Evolutionary conservation across 176 grass and related monocot species (phyloP), one percentile per base, ranked within the genome.

Genomic region (Raddia distichophylla): DNA sequence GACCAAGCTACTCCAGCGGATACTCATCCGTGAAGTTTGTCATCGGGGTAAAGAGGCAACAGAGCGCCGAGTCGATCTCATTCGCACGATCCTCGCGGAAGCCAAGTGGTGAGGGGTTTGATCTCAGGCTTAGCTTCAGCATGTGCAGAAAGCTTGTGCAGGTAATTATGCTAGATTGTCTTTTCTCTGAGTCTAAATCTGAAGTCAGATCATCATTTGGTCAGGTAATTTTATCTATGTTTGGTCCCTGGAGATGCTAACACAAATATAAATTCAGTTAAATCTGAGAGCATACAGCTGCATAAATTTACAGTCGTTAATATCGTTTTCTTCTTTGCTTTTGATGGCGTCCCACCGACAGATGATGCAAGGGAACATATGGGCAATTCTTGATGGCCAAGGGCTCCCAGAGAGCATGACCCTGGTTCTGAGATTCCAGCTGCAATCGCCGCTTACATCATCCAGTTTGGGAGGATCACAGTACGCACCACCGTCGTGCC

Each of bases 301-400:
- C 14, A 7, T 2, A 32, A 45, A 27, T 44, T 44, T 72, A 43
- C 47, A 64, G 2, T 73, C 4, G 49, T 50, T 58, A 56, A 80
- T 73, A 15, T 27, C 65, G 8, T 0, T 51, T 0, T 50, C 43
- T 42, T 34, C 5, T 40, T 8, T 22, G 68, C 13, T 84, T 62
- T 60, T 22, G 3, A 34, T 86, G 16, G 22, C 45, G 27, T 27
- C 27, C 27, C 27, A 51, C 68, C 2, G 17, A 71, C 84, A 99
- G 96, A 84, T 90, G 89, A 95, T 99, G 96, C 89, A 78, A 83
- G 96, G 96, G 10, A 91, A 99, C 52, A 99, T 99, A 66, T 93
- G 82, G 86, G 87, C 91, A 58, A 27, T 87, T 88, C 89, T 92
- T 19, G 84, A 89, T 0, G 69, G 82, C 3, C 84, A 91, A 54